Percentiles rank a stretch among this genome's conserved stretches.
Conservation (phyloP, 1,284 basidiomycete species). For the Pseudozyma sp. region DNA sequence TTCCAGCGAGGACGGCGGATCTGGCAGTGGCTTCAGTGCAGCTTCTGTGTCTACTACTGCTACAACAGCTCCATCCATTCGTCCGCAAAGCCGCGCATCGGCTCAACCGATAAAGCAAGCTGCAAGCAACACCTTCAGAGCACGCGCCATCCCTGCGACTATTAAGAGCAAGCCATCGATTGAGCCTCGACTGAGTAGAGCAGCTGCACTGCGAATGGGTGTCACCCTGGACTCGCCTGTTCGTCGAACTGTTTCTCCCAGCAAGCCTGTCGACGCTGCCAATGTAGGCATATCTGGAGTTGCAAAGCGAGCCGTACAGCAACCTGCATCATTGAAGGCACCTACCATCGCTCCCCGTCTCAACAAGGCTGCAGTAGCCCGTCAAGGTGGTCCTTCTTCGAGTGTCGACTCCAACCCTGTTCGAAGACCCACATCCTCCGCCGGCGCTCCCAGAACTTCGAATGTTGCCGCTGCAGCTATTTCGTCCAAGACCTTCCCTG, state of each 20-base stretch:
- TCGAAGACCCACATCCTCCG: conserved; percentile 1
- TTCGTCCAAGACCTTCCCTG: conserved; percentile 5
- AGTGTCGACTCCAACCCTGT: not conserved
- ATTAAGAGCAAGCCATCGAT: conserved; percentile 75
- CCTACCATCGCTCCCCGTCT: conserved; percentile 49
- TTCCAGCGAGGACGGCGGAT: conserved; percentile 15
- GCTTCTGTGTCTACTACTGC: conserved; percentile 8
- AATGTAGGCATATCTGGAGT: conserved; percentile 19
- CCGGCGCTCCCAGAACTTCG: no score
- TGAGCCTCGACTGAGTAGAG: conserved; percentile 80
- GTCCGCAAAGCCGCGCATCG: conserved; percentile 14
- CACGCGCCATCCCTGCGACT: conserved; percentile 17
- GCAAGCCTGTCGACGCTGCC: conserved; percentile 5
- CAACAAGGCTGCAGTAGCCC: conserved; percentile 51
- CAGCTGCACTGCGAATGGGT: conserved; percentile 73
- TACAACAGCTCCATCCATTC: conserved; percentile 2
- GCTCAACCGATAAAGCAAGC: not conserved
- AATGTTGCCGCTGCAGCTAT: not conserved
- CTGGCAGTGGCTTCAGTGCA: conserved; percentile 11
- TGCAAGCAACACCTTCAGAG: conserved; percentile 9
- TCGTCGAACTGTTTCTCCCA: conserved; percentile 9
- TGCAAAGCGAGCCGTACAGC: conserved; percentile 10
- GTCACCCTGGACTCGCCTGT: conserved; percentile 5
- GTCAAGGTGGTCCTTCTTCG: conserved; percentile 12
- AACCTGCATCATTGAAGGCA: conserved; percentile 35